Conservation (phyloP, 768 basidiomycete species). For the Cystobasidium onofrii region DNA sequence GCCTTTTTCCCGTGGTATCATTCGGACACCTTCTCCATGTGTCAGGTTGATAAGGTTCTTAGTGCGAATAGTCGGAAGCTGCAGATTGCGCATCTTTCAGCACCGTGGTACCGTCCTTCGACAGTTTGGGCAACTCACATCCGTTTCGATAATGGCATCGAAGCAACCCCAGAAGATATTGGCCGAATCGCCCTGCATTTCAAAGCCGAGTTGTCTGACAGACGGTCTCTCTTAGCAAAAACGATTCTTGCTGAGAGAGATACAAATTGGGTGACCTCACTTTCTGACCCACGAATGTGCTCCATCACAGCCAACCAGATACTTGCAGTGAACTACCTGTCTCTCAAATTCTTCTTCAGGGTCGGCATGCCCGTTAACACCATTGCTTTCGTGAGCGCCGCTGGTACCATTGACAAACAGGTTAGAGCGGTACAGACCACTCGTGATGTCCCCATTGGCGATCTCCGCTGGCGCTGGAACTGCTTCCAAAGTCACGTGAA, state of each 20-base stretch:
- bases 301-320: constrained; percentile 34
- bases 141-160: constrained; percentile 29
- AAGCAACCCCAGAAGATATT: constrained; percentile 34
- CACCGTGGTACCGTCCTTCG: background rate
- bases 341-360: background rate
- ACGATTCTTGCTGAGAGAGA: too few species aligned
- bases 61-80: constrained; percentile 32
- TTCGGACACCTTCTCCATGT: constrained; percentile 28
- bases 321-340: constrained; percentile 24
- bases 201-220: constrained; percentile 28
- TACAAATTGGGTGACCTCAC: background rate
- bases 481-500: constrained; percentile 25
- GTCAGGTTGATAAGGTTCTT: constrained; percentile 32
- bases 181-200: constrained; percentile 34
- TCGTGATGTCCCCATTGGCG: constrained; percentile 22
- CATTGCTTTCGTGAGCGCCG: background rate
- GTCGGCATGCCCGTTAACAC: background rate
- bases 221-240: background rate
- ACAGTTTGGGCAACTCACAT: background rate
- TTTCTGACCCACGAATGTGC: constrained; percentile 35
- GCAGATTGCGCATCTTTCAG: background rate
- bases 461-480: constrained; percentile 21
- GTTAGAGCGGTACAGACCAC: constrained; percentile 31
- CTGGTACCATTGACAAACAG: background rate
- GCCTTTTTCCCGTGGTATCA: constrained; percentile 30